Percentiles rank a stretch among this genome's conserved stretches.
Evolutionary conservation across 352 stramenopile genomes (phyloP).

Genomic region (Globisporangium barbulae): DNA sequence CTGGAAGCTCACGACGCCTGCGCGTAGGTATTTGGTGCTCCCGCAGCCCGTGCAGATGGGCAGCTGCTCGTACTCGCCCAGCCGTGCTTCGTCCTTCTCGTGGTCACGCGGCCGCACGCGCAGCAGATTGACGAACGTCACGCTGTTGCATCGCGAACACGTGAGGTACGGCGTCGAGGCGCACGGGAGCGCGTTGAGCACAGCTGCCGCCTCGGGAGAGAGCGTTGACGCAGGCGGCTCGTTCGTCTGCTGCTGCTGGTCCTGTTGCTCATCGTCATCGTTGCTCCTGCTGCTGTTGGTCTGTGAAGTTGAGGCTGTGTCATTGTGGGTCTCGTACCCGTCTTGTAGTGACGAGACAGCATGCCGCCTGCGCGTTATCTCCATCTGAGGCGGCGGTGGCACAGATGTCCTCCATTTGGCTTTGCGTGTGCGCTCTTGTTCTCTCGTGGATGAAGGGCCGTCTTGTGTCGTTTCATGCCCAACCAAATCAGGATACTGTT

Average conservation of each 20-base stretch:
- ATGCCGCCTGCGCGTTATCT: constrained; percentile 1
- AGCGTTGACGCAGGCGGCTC: not conserved
- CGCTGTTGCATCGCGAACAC: constrained; percentile 73
- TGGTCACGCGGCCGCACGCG: constrained; percentile 28
- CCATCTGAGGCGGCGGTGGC: not conserved
- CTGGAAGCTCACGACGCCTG: constrained; percentile 72
- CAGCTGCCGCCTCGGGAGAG: constrained; percentile 3
- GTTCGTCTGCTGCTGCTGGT: not conserved
- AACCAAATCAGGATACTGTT: not conserved
- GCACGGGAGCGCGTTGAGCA: constrained; percentile 19
- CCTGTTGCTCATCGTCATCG: not conserved
- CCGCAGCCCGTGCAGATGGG: constrained; percentile 60
- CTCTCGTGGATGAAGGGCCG: not conserved
- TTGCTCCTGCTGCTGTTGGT: not conserved
- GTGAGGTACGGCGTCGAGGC: constrained; percentile 73
- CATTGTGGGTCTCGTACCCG: not conserved
- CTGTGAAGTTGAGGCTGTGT: not conserved
- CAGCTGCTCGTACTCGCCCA: constrained; percentile 51
- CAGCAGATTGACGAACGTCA: constrained; percentile 70
- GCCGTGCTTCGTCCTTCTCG: constrained; percentile 14
- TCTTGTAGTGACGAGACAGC: not conserved
- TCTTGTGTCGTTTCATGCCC: not conserved
- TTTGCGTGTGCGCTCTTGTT: not conserved
- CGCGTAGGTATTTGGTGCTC: constrained; percentile 64
- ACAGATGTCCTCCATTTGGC: constrained; percentile 5